A percentile compares a stretch with the other conserved stretches of the same genome.
These are phyloP conservation scores for Syzygium grande DNA, from an alignment of 345 rosid species.

Conservation along the genomic window DNA sequence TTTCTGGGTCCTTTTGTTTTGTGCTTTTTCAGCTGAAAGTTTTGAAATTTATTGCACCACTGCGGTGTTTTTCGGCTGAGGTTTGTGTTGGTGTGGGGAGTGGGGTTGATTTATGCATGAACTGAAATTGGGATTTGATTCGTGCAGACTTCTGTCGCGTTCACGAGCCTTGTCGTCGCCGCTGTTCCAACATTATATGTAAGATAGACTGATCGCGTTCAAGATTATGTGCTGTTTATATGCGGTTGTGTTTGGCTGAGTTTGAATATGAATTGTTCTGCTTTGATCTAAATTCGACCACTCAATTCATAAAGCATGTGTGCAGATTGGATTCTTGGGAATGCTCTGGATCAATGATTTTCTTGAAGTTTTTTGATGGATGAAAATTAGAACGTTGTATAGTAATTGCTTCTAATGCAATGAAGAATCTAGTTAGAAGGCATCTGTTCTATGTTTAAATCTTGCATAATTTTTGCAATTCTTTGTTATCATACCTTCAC, in stretches of 20 bases:
- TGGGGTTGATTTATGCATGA: background rate
- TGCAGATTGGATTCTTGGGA: background rate
- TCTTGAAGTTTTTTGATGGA: background rate
- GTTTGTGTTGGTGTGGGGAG: background rate
- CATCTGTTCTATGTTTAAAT: background rate
- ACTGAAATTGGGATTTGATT: background rate
- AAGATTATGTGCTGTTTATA: background rate
- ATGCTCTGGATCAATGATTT: background rate
- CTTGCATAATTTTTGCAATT: background rate
- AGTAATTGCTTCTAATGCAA: background rate
- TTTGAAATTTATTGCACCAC: background rate
- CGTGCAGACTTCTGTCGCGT: constrained; percentile 78
- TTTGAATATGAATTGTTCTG: background rate
- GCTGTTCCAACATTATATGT: constrained; percentile 76
- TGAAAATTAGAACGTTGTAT: background rate
- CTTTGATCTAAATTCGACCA: background rate
- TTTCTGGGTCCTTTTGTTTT: background rate
- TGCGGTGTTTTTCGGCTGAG: background rate
- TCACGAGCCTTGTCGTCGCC: constrained; percentile 68
- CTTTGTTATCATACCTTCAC: background rate
- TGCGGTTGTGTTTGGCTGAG: background rate
- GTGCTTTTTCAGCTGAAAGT: background rate
- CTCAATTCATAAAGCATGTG: background rate
- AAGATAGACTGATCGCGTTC: constrained; percentile 18
- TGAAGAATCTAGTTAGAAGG: background rate